Evolutionary conservation across 2,329 filamentous ascomycete genomes (phyloP).

Genomic region (Pseudodiploospora longispora): DNA sequence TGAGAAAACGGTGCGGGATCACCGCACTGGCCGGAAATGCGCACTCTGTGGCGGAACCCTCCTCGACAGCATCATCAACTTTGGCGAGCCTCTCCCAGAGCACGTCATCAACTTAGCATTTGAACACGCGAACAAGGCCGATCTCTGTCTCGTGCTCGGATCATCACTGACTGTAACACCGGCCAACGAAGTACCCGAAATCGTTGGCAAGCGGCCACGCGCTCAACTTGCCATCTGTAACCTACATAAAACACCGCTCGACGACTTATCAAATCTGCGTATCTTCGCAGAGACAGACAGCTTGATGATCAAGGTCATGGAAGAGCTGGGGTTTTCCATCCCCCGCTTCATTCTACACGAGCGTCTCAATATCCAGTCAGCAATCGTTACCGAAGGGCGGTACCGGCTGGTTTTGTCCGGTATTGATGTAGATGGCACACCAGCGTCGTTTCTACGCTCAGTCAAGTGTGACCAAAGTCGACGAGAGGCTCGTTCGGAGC

Average conservation of each 20-base stretch:
- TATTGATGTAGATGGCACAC: constrained; percentile 33
- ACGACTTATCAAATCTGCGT: constrained; percentile 24
- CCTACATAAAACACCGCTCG: constrained; percentile 34
- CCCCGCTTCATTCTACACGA: constrained; percentile 30
- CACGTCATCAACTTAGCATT: constrained; percentile 24
- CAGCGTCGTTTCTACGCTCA: constrained; percentile 30
- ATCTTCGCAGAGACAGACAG: constrained; percentile 29
- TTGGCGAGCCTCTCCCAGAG: constrained; percentile 29
- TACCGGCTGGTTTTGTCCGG: constrained; percentile 24
- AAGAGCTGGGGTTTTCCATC: constrained; percentile 26
- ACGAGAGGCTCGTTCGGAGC: constrained; percentile 26
- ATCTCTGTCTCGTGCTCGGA: constrained; percentile 38
- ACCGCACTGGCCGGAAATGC: constrained; percentile 39
- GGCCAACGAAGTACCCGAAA: constrained; percentile 32
- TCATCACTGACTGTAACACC: constrained; percentile 37
- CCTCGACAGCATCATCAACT: constrained; percentile 38
- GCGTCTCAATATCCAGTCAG: constrained; percentile 13
- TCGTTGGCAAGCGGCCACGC: constrained; percentile 19
- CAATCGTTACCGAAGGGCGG: constrained; percentile 8
- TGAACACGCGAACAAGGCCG: constrained; percentile 30
- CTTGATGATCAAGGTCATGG: constrained; percentile 33
- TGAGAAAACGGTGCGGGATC: constrained; percentile 33
- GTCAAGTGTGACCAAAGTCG: constrained; percentile 31
- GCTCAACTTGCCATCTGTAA: constrained; percentile 37
- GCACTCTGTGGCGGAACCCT: constrained; percentile 28